Percentiles rank a stretch among this genome's conserved stretches.
Conservation (phyloP, 2,329 filamentous ascomycete species). For the Fusarium stilboides region DNA sequence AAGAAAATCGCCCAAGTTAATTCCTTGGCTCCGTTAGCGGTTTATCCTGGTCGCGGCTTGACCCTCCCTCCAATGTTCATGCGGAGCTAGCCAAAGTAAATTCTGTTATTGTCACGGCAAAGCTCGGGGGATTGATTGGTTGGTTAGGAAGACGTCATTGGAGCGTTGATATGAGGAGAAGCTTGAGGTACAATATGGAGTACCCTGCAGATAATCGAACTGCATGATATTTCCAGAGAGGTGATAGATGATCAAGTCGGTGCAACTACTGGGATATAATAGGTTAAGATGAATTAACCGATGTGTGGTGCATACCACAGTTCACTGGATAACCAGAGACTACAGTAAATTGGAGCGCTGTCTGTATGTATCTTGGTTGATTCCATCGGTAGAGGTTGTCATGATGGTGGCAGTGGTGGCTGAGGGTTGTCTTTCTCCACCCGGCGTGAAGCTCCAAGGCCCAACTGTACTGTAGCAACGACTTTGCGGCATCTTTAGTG, state of each 20-base stretch:
- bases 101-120: conserved; percentile 9
- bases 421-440: conserved; percentile 17
- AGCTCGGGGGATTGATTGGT: conserved; percentile 12
- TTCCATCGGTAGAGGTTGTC: conserved; percentile 13
- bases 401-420: conserved; percentile 21
- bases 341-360: not conserved
- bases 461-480: conserved; percentile 1
- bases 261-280: not conserved
- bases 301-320: conserved; percentile 21
- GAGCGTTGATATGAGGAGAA: conserved; percentile 24
- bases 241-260: conserved; percentile 21
- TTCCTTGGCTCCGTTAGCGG: not conserved
- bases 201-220: not conserved
- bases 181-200: conserved; percentile 1
- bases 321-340: not conserved
- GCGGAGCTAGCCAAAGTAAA: conserved; percentile 7
- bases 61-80: not conserved
- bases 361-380: not conserved
- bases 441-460: conserved; percentile 22
- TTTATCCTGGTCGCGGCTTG: not conserved
- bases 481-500: conserved; percentile 3
- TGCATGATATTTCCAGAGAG: conserved; percentile 7
- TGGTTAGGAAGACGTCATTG: conserved; percentile 30
- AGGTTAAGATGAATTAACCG: conserved; percentile 4
- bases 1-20: not conserved